These are phyloP conservation scores for Wickerhamomyces queroliae DNA, from an alignment of 805 yeast genomes.

Conservation along the genomic window DNA sequence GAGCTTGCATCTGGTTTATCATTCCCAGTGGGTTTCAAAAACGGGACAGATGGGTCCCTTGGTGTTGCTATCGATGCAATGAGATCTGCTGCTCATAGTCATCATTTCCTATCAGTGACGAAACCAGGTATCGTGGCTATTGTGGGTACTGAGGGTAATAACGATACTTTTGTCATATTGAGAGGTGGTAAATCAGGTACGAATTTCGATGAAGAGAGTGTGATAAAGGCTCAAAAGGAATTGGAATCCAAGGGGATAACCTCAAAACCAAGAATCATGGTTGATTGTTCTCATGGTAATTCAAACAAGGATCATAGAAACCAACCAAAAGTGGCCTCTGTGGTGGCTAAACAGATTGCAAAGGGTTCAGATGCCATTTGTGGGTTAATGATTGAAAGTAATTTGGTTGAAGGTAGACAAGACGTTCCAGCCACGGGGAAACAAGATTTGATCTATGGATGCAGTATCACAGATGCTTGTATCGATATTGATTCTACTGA, in stretches of 20 bases:
- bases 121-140: slow-evolving; percentile 96
- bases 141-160: slow-evolving; percentile 91
- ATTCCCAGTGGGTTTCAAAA: slow-evolving; percentile 97
- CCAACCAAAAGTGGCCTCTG: slow-evolving; percentile 84
- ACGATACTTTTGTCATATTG: slow-evolving; percentile 82
- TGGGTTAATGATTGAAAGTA: slow-evolving; percentile 96
- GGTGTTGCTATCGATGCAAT: slow-evolving; percentile 95
- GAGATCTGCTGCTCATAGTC: slow-evolving; percentile 87
- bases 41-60: slow-evolving; percentile 94
- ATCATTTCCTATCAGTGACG: slow-evolving; percentile 91
- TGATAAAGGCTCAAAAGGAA: slow-evolving; percentile 57
- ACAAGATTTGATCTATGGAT: slow-evolving; percentile 77
- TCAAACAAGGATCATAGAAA: slow-evolving; percentile 85
- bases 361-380: slow-evolving; percentile 73
- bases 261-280: slow-evolving; percentile 68
- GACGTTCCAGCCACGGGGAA: slow-evolving; percentile 76
- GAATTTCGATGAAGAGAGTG: slow-evolving; percentile 75
- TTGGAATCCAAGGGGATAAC: slow-evolving; percentile 38
- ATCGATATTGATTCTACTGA: slow-evolving; percentile 86
- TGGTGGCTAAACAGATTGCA: slow-evolving; percentile 71
- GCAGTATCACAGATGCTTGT: slow-evolving; percentile 97
- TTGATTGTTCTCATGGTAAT: slow-evolving; percentile 97
- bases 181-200: slow-evolving; percentile 96
- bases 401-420: slow-evolving; percentile 90
- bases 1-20: slow-evolving; percentile 95